Evolutionary conservation across 345 rosid species (phyloP).

Genomic region (Excoecaria agallocha): DNA sequence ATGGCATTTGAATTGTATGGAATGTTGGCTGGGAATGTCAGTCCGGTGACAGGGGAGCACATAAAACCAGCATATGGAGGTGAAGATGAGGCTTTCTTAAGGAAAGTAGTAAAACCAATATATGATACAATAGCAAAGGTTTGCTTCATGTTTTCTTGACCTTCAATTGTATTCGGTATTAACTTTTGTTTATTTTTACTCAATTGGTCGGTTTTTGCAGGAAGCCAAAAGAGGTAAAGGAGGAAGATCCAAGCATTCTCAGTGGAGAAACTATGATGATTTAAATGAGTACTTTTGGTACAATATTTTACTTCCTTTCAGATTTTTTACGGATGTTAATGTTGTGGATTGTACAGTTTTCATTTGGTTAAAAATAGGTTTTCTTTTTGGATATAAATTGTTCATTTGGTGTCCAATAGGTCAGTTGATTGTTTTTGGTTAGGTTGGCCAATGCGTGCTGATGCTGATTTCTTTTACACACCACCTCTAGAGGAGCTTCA

Average conservation of each 20-base stretch:
- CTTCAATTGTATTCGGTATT: background rate
- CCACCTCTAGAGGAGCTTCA: slow-evolving; percentile 28
- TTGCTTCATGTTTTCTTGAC: slow-evolving; percentile 11
- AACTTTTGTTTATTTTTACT: background rate
- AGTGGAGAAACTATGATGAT: slow-evolving; percentile 99
- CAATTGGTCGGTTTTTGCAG: slow-evolving; percentile 29
- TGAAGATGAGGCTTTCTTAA: slow-evolving; percentile 58
- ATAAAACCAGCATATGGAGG: slow-evolving; percentile 68
- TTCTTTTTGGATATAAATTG: background rate
- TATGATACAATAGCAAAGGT: slow-evolving; percentile 56
- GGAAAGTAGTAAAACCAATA: slow-evolving; percentile 65
- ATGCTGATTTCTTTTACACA: slow-evolving; percentile 76
- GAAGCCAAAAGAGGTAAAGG: slow-evolving; percentile 78
- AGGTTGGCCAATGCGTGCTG: slow-evolving; percentile 99
- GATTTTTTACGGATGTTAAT: background rate
- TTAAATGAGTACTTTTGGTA: slow-evolving; percentile 97
- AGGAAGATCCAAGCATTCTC: slow-evolving; percentile 95
- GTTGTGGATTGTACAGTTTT: background rate
- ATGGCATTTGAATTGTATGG: slow-evolving; percentile 51
- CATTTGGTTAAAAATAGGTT: slow-evolving; percentile 43
- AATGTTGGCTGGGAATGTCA: slow-evolving; percentile 66
- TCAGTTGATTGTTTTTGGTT: slow-evolving; percentile 91
- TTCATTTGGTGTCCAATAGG: slow-evolving; percentile 40
- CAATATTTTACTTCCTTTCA: slow-evolving; percentile 9
- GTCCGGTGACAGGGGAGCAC: slow-evolving; percentile 61